Percentiles rank a stretch among this genome's conserved stretches.
These are phyloP conservation scores for Lactarius akahatsu DNA, from an alignment of 768 basidiomycete species.

Conservation along the genomic window DNA sequence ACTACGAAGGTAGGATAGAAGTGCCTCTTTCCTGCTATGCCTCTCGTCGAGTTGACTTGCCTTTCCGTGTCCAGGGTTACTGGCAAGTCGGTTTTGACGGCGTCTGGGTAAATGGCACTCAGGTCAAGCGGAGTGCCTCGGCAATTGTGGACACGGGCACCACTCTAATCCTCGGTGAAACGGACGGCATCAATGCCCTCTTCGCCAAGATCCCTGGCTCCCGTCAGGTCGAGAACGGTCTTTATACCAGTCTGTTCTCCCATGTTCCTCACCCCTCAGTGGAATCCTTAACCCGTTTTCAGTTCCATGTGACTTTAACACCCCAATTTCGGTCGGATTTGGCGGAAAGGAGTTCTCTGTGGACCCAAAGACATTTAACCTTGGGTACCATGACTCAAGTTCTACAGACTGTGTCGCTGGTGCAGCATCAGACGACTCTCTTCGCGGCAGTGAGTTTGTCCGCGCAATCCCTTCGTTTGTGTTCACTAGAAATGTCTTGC, in stretches of 20 bases:
- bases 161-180: slow-evolving; percentile 29
- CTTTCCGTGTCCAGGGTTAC: slow-evolving; percentile 18
- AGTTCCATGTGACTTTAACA: slow-evolving; percentile 29
- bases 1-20: slow-evolving; percentile 1
- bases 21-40: neutral
- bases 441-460: slow-evolving; percentile 4
- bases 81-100: slow-evolving; percentile 29
- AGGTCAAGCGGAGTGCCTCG: neutral
- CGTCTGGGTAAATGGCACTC: slow-evolving; percentile 15
- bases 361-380: slow-evolving; percentile 33
- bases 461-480: neutral
- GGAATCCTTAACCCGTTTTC: slow-evolving; percentile 22
- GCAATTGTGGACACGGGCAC: slow-evolving; percentile 32
- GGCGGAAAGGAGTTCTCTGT: slow-evolving; percentile 34
- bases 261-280: neutral
- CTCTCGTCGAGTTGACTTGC: neutral
- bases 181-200: slow-evolving; percentile 16
- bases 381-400: slow-evolving; percentile 32
- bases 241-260: slow-evolving; percentile 7
- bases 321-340: slow-evolving; percentile 35
- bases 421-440: slow-evolving; percentile 16
- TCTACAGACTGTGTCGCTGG: slow-evolving; percentile 28
- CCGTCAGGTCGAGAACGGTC: neutral
- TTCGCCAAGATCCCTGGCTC: slow-evolving; percentile 24
- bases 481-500: neutral